Percentiles rank a stretch among this genome's conserved stretches.
These are phyloP conservation scores for Aspergillus calidoustus DNA, from an alignment of 2,329 filamentous ascomycete species.

Conservation along the genomic window DNA sequence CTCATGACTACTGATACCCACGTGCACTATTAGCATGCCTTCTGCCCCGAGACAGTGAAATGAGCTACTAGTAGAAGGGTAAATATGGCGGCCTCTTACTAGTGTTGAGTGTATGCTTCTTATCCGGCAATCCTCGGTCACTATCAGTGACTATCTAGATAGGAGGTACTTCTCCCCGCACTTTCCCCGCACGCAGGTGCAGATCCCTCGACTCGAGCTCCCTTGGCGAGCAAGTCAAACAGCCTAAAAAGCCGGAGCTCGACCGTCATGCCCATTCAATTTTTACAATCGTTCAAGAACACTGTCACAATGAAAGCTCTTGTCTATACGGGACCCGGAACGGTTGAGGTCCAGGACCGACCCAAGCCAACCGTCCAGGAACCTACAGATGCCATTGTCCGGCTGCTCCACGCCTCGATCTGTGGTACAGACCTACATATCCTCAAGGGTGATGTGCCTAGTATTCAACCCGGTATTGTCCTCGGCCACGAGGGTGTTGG, in stretches of 20 bases:
- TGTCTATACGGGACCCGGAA: not conserved
- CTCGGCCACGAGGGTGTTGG: conserved; percentile 48
- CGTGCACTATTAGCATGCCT: no score
- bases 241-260: not conserved
- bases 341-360: not conserved
- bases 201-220: no score
- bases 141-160: no score
- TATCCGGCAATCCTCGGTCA: no score
- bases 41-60: no score
- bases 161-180: no score
- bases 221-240: no score
- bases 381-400: conserved; percentile 54
- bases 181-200: no score
- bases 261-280: not conserved
- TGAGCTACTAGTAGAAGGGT: no score
- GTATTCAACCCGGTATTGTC: conserved; percentile 50
- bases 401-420: conserved; percentile 54
- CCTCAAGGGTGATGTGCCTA: conserved; percentile 58
- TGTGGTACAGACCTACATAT: conserved; percentile 64
- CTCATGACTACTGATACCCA: no score
- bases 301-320: not conserved
- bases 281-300: not conserved
- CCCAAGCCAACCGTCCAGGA: not conserved
- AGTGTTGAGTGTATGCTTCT: no score
- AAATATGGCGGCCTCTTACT: no score